Conservation (phyloP, 2,329 filamentous ascomycete species). For the Ophiostoma himal-ulmi region DNA sequence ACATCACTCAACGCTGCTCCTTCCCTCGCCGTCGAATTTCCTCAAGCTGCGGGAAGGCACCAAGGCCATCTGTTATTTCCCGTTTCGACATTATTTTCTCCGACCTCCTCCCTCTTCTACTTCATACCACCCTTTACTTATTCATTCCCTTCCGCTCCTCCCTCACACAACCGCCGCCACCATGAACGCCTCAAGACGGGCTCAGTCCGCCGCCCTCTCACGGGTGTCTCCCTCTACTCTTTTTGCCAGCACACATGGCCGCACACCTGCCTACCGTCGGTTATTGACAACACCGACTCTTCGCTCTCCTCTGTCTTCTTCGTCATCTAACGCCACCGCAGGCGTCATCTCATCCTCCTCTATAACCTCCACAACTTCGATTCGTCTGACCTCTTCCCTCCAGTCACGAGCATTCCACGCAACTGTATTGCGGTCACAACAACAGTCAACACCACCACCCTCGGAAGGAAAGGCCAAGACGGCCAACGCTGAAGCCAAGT, state of each 20-base stretch:
- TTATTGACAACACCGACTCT: constrained; percentile 35
- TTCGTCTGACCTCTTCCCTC: constrained; percentile 31
- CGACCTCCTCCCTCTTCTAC: constrained; percentile 20
- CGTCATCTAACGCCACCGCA: constrained; percentile 27
- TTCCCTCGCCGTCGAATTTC: constrained; percentile 14
- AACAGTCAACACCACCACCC: constrained; percentile 27
- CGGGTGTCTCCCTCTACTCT: constrained; percentile 37
- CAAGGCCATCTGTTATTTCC: constrained; percentile 13
- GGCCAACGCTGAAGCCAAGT: constrained; percentile 40
- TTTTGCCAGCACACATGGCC: constrained; percentile 35
- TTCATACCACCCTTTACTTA: not conserved
- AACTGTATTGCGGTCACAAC: constrained; percentile 23
- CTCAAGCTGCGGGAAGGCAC: constrained; percentile 18
- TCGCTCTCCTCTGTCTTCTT: constrained; percentile 30
- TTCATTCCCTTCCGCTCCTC: not conserved
- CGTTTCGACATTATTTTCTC: constrained; percentile 21
- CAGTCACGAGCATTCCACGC: constrained; percentile 38
- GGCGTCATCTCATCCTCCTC: constrained; percentile 39
- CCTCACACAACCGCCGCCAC: constrained; percentile 27
- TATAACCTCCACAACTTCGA: constrained; percentile 39
- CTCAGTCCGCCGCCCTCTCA: constrained; percentile 39
- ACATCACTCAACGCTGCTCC: constrained; percentile 12
- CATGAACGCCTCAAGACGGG: constrained; percentile 44
- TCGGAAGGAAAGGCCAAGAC: constrained; percentile 25
- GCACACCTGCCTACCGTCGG: constrained; percentile 45